A percentile compares a stretch with the other conserved stretches of the same genome.
Conservation (phyloP, 768 basidiomycete species). For the Suillus hirtellus region DNA sequence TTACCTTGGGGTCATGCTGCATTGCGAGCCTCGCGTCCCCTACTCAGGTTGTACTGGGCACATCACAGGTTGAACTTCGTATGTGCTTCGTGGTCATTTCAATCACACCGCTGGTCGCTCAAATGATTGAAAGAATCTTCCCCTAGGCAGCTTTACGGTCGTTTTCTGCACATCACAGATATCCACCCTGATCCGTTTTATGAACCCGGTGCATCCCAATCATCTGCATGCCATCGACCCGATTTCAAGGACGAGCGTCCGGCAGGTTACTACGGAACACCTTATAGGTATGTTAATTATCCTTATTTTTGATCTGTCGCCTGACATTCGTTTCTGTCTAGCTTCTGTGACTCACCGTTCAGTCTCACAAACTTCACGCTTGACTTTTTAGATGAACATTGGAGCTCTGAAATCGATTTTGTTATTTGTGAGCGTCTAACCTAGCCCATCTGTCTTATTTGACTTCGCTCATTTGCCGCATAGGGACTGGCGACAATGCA, state of each 20-base stretch:
- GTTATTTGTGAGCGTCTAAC: slow-evolving; percentile 64
- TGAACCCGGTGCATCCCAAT: slow-evolving; percentile 44
- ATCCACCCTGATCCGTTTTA: slow-evolving; percentile 81
- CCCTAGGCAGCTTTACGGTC: slow-evolving; percentile 53
- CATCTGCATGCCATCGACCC: slow-evolving; percentile 63
- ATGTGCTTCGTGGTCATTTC: not conserved
- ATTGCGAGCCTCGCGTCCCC: slow-evolving; percentile 33
- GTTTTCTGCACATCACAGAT: slow-evolving; percentile 82
- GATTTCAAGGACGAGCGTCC: slow-evolving; percentile 53
- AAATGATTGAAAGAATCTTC: slow-evolving; percentile 30
- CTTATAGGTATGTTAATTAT: slow-evolving; percentile 54
- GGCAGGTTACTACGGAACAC: slow-evolving; percentile 64
- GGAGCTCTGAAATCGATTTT: slow-evolving; percentile 85
- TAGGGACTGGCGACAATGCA: slow-evolving; percentile 80
- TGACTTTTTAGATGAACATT: slow-evolving; percentile 74
- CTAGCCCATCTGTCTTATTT: not conserved
- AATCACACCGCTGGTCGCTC: not conserved
- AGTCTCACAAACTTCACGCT: slow-evolving; percentile 76
- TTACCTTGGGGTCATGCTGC: slow-evolving; percentile 10
- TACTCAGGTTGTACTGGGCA: slow-evolving; percentile 42
- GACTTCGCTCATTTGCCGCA: not conserved
- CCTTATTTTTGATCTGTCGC: not conserved
- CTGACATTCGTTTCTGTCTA: slow-evolving; percentile 26
- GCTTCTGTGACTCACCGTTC: slow-evolving; percentile 84
- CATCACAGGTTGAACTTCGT: slow-evolving; percentile 5